Percentiles rank a stretch among this genome's conserved stretches.
Conservation (phyloP, 345 rosid genomes). For the Pistacia vera region DNA sequence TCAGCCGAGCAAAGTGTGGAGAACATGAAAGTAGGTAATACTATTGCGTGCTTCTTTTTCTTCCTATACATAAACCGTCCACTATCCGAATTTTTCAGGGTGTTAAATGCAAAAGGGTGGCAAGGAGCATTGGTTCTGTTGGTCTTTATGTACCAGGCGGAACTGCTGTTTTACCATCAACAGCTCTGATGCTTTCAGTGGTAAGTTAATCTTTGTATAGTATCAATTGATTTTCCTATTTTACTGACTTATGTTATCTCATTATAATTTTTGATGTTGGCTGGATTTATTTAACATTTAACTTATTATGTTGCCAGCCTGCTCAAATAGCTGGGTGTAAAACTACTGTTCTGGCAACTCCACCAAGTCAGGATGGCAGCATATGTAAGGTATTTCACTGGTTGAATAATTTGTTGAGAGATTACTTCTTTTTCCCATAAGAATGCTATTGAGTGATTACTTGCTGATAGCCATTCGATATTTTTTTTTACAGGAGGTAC, state of each 20-base stretch:
- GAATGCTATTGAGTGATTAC: too few relatives aligned
- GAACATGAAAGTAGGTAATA: conserved; percentile 73
- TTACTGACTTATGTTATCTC: background rate
- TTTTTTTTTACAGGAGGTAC: conserved; percentile 60
- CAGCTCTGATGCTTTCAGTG: conserved; percentile 90
- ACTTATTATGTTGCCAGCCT: conserved; percentile 52
- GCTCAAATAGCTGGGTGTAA: conserved; percentile 95
- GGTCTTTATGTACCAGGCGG: conserved; percentile 98
- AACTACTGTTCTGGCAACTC: conserved; percentile 86
- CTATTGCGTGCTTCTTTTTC: conserved; percentile 13
- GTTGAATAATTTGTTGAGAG: background rate
- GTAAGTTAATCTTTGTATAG: conserved; percentile 45
- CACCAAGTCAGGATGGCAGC: conserved; percentile 79
- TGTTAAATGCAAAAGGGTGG: conserved; percentile 83
- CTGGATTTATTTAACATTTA: conserved; percentile 18
- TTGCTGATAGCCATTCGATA: background rate
- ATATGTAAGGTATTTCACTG: conserved; percentile 59
- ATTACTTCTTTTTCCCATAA: background rate
- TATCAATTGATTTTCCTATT: conserved; percentile 7
- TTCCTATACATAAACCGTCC: background rate
- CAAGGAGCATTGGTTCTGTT: conserved; percentile 85
- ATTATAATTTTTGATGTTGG: background rate
- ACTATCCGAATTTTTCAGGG: conserved; percentile 52
- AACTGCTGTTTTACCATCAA: conserved; percentile 92
- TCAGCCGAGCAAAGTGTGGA: conserved; percentile 63